Base-by-base conservation (phyloP, 1,139 yeast genomes). In the Saccharomyces hybrid region DNA sequence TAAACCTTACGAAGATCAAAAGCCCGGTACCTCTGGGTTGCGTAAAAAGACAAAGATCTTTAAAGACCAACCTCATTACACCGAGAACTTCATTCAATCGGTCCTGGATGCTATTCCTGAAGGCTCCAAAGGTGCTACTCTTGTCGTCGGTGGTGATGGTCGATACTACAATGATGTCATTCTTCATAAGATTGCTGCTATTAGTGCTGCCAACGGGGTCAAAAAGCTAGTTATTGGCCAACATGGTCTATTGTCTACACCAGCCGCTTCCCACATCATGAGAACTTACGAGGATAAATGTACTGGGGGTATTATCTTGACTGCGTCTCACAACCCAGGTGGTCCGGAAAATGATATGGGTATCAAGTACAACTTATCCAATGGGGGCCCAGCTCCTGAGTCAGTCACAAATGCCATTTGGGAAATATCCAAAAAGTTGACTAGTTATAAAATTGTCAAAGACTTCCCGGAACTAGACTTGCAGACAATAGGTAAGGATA, bases 351-450 rank as follows among this genome's bases (percentile, higher is more conserved):
- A 88, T 60, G 99, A 93, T 69, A 81, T 91, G 72, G 99, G 99
- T 56, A 93, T 93, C 76, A 93, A 93, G 76, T 93, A 93, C 77
- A 93, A 93, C 72, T 78, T 93, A 72, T 82, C 88, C 59, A 91
- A 93, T 68, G 99, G 99, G 61, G 99, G 97, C 1, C 99, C 99
- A 46, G 99, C 98, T n/a, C 99, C 99, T 3, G 99, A 93, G 72
- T 76, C 86, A 16, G 95, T 93, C 58, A 93, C 99, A 30, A 81
- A 93, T 74, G 81, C 83, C 72, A 93, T 93, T 66, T 93, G 75
- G 73, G 93, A 84, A 57, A 79, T 77, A 42, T 82, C 96, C 25
- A 80, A 78, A 66, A 66, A 72, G 44, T 75, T 93, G 64, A 71
- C 77, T 8, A 71, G 75, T 56, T 90, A 88, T 75, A 82, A 84